phyloP scores from a whole-genome alignment of 2,329 filamentous ascomycete genomes.

The Hypoxylon sp. region DNA sequence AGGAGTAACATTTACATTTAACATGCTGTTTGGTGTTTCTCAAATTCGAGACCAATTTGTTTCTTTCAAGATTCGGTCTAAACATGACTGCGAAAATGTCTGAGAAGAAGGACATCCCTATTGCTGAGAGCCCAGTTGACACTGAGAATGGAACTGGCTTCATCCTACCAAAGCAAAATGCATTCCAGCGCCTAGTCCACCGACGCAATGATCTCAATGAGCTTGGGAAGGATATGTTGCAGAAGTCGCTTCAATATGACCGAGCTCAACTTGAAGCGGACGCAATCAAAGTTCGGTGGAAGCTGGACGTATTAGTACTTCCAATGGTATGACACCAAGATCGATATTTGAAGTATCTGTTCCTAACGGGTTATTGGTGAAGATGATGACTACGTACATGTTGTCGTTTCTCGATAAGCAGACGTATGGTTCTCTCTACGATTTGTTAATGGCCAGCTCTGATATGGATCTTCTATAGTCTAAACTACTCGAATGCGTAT shows the following conservation, averaged over 20 bases:
- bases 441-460: not conserved
- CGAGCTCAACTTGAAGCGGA: slow-evolving; percentile 54
- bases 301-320: slow-evolving; percentile 57
- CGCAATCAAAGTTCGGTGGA: slow-evolving; percentile 54
- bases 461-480: slow-evolving; percentile 25
- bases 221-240: slow-evolving; percentile 51
- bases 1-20: slow-evolving; percentile 37
- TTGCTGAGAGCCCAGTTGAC: slow-evolving; percentile 26
- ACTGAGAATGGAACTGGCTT: slow-evolving; percentile 35
- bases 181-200: slow-evolving; percentile 38
- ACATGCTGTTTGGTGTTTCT: slow-evolving; percentile 9
- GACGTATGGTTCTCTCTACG: slow-evolving; percentile 36
- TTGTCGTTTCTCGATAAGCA: slow-evolving; percentile 56
- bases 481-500: slow-evolving; percentile 60
- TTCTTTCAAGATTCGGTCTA: not conserved
- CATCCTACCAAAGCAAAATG: slow-evolving; percentile 41
- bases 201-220: slow-evolving; percentile 45
- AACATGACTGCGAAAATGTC: slow-evolving; percentile 34
- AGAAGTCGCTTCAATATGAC: slow-evolving; percentile 56
- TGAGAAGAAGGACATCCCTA: slow-evolving; percentile 32
- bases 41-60: not conserved
- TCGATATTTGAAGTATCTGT: not conserved
- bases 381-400: slow-evolving; percentile 58
- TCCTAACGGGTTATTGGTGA: slow-evolving; percentile 27
- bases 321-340: slow-evolving; percentile 52